Evolutionary conservation across 2,329 filamentous ascomycete species (phyloP).

Genomic region (Cercospora janseana): DNA sequence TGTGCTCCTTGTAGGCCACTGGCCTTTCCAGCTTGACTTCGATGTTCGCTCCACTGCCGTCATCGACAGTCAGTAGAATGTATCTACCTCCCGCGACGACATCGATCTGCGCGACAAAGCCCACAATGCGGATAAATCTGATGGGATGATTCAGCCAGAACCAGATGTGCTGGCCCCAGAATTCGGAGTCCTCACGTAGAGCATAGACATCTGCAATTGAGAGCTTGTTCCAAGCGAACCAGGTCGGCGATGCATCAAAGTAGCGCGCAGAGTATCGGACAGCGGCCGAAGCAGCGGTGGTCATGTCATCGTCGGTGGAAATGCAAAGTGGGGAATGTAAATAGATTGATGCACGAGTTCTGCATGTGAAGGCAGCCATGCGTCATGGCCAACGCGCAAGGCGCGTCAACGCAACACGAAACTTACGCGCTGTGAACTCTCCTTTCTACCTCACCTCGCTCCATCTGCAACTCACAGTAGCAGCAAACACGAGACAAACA

Average conservation of each 20-base stretch:
- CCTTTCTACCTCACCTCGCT: not conserved
- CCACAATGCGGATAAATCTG: slow-evolving; percentile 48
- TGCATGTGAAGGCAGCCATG: slow-evolving; percentile 9
- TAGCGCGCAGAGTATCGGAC: slow-evolving; percentile 58
- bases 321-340: slow-evolving; percentile 5
- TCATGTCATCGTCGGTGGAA: slow-evolving; percentile 40
- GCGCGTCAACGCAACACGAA: slow-evolving; percentile 14
- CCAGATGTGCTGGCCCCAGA: slow-evolving; percentile 56
- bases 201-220: slow-evolving; percentile 55
- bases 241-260: slow-evolving; percentile 60
- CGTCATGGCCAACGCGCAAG: slow-evolving; percentile 9
- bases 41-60: slow-evolving; percentile 59
- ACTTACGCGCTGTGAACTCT: not conserved
- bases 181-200: slow-evolving; percentile 49
- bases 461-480: too few species aligned
- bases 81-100: slow-evolving; percentile 40
- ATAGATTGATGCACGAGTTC: slow-evolving; percentile 12
- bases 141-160: slow-evolving; percentile 56
- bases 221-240: slow-evolving; percentile 62
- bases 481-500: not conserved
- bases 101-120: slow-evolving; percentile 46
- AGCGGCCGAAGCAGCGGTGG: slow-evolving; percentile 22
- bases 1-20: slow-evolving; percentile 6
- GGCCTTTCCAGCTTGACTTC: slow-evolving; percentile 53
- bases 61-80: slow-evolving; percentile 57